phyloP scores from a whole-genome alignment of 495 filamentous ascomycete genomes.

The Trichocladium antarcticum region DNA sequence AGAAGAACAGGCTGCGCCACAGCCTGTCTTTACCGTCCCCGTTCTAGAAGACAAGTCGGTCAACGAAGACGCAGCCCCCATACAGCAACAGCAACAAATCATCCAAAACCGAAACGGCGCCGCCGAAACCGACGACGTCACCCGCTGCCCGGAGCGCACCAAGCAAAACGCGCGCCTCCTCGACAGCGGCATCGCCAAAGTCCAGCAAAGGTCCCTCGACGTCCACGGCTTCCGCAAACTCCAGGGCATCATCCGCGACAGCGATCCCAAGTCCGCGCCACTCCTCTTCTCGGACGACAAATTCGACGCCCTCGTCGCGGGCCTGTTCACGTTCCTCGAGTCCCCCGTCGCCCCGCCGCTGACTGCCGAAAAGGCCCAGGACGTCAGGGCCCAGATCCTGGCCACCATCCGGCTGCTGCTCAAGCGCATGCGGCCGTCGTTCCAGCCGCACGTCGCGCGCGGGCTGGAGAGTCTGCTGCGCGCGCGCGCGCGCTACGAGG shows the following conservation, averaged over 20 bases:
- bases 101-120: conserved; percentile 8
- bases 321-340: conserved; percentile 68
- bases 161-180: conserved; percentile 50
- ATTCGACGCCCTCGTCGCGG: conserved; percentile 63
- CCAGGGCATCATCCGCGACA: conserved; percentile 66
- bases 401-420: conserved; percentile 71
- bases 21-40: conserved; percentile 30
- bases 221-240: conserved; percentile 82
- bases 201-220: conserved; percentile 61
- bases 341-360: conserved; percentile 34
- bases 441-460: conserved; percentile 52
- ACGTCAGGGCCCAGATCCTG: conserved; percentile 75
- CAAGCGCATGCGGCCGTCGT: conserved; percentile 50
- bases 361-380: conserved; percentile 47
- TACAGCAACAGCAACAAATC: conserved; percentile 20
- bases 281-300: conserved; percentile 40
- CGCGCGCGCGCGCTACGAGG: conserved; percentile 50
- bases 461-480: conserved; percentile 57
- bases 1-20: conserved; percentile 32
- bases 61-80: conserved; percentile 41
- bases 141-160: conserved; percentile 38
- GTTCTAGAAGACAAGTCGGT: conserved; percentile 43
- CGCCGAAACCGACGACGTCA: conserved; percentile 12
- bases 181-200: conserved; percentile 62
- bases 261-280: conserved; percentile 33